These are phyloP conservation scores for Lichtheimia ramosa DNA, from an alignment of 371 early-diverging fungal genomes.

Conservation along the genomic window DNA sequence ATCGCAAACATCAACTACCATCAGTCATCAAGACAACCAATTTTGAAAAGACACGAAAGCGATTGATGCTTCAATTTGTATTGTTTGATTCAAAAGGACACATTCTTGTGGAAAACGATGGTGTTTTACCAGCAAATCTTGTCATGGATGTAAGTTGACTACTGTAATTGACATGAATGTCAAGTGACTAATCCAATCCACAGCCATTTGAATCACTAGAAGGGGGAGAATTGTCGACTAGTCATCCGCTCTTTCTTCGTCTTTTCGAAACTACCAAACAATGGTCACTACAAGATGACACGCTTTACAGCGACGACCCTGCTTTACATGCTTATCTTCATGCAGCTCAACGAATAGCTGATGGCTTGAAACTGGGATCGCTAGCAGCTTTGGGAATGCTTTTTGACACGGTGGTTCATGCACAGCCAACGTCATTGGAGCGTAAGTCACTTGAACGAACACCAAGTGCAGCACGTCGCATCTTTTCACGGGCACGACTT, in stretches of 20 bases:
- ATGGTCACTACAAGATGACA: slow-evolving; percentile 14
- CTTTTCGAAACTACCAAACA: slow-evolving; percentile 23
- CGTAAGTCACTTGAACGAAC: not conserved
- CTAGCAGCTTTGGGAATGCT: slow-evolving; percentile 28
- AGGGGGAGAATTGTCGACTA: slow-evolving; percentile 7
- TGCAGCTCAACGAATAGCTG: slow-evolving; percentile 25
- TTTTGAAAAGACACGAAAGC: slow-evolving; percentile 17
- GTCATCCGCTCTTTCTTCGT: slow-evolving; percentile 28
- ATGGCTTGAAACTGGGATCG: slow-evolving; percentile 16
- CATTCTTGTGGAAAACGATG: slow-evolving; percentile 40
- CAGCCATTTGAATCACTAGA: not conserved
- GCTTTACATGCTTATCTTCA: slow-evolving; percentile 5
- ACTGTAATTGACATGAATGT: no score
- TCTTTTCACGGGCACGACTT: not conserved
- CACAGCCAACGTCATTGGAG: slow-evolving; percentile 14
- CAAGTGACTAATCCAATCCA: not conserved
- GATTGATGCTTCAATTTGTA: slow-evolving; percentile 30
- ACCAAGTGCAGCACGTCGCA: not conserved
- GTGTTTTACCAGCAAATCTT: slow-evolving; percentile 30
- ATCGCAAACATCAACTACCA: not conserved
- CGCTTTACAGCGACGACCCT: not conserved
- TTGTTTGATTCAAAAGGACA: slow-evolving; percentile 39
- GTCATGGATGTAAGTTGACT: slow-evolving; percentile 5
- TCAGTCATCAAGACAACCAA: not conserved
- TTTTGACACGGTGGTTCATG: slow-evolving; percentile 28